Conservation (phyloP, 1,284 basidiomycete species). For the Peniophora sp. region DNA sequence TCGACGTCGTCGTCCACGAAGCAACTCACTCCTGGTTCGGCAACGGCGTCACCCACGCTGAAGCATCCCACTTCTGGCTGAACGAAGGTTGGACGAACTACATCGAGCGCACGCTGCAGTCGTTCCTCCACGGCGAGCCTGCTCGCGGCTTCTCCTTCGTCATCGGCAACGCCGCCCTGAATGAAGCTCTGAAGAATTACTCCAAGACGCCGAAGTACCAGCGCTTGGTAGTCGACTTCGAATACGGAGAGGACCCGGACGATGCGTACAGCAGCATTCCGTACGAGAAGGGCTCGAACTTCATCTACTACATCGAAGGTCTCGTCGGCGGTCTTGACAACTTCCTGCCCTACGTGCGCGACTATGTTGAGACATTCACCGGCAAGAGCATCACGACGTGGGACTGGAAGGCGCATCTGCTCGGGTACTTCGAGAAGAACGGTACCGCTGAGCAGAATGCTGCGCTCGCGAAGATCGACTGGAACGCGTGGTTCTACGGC, state of each 20-base stretch:
- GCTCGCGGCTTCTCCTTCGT: conserved; percentile 69
- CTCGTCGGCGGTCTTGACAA: conserved; percentile 82
- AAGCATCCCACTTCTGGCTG: conserved; percentile 82
- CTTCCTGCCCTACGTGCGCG: conserved; percentile 75
- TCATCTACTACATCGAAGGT: conserved; percentile 66
- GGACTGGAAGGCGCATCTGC: conserved; percentile 85
- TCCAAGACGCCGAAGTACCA: conserved; percentile 67
- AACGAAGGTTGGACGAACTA: conserved; percentile 96
- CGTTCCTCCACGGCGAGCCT: conserved; percentile 67
- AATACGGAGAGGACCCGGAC: conserved; percentile 80
- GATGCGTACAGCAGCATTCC: conserved; percentile 69
- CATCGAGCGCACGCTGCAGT: conserved; percentile 79
- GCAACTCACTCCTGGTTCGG: conserved; percentile 81
- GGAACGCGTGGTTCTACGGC: conserved; percentile 86
- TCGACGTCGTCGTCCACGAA: conserved; percentile 79
- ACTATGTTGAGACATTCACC: conserved; percentile 75
- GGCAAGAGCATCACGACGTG: conserved; percentile 83
- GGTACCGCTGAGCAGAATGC: conserved; percentile 57
- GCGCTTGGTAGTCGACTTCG: conserved; percentile 80
- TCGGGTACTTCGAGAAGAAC: conserved; percentile 65
- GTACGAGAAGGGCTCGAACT: conserved; percentile 74
- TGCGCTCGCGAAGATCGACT: conserved; percentile 70
- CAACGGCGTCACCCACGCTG: conserved; percentile 71
- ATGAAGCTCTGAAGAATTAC: conserved; percentile 65
- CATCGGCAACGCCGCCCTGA: conserved; percentile 66